Conservation (phyloP, 768 basidiomycete genomes). For the Tricholoma flavovirens region DNA sequence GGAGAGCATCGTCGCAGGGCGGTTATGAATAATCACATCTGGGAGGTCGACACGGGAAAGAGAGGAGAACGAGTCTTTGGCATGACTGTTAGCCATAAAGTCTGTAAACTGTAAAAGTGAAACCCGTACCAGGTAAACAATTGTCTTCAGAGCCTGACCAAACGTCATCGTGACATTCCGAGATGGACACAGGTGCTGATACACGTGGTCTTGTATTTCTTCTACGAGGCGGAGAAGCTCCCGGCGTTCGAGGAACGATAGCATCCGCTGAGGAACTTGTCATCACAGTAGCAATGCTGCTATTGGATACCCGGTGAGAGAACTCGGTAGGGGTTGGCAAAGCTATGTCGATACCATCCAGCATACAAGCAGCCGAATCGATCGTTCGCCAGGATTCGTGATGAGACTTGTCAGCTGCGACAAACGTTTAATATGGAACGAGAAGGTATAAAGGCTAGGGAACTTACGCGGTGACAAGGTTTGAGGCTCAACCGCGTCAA, state of each 20-base stretch:
- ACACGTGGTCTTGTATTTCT: constrained; percentile 19
- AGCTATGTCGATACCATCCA: constrained; percentile 34
- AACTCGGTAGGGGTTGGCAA: constrained; percentile 31
- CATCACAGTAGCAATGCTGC: constrained; percentile 52
- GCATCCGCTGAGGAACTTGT: constrained; percentile 56
- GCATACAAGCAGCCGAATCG: constrained; percentile 31
- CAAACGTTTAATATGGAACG: neutral
- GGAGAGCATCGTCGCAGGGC: constrained; percentile 29
- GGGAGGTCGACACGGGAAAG: constrained; percentile 33
- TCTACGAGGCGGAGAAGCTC: neutral
- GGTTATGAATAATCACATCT: constrained; percentile 11
- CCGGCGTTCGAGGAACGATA: constrained; percentile 36
- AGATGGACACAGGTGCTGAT: constrained; percentile 32
- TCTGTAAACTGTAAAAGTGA: neutral
- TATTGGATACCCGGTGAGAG: constrained; percentile 37
- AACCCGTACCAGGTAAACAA: constrained; percentile 28
- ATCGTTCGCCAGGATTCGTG: constrained; percentile 45
- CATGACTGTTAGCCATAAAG: neutral
- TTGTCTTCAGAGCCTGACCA: constrained; percentile 32
- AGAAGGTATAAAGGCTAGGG: neutral
- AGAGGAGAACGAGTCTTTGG: constrained; percentile 39
- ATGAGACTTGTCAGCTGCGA: constrained; percentile 18
- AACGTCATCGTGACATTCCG: constrained; percentile 33
- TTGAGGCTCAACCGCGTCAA: neutral
- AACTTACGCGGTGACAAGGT: constrained; percentile 3